Evolutionary conservation across 2,329 filamentous ascomycete genomes (phyloP).

Genomic region (Fusarium anguioides): DNA sequence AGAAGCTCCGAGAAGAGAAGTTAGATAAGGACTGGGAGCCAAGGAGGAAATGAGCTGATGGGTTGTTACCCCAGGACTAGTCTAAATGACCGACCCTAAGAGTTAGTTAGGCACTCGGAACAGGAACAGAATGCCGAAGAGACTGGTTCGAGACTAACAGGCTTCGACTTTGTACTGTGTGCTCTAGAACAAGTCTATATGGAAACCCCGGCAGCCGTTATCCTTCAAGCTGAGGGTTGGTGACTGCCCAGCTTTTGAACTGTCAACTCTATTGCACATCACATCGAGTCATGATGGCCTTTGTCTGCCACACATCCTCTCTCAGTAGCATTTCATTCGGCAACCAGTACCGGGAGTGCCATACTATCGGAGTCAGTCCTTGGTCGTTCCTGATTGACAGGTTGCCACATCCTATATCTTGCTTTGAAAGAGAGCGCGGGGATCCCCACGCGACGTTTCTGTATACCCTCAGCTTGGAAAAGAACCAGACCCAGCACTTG

Average conservation of each 20-base stretch:
- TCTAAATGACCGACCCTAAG: neutral
- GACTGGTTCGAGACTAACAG: neutral
- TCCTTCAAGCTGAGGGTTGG: conserved; percentile 1
- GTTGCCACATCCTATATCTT: neutral
- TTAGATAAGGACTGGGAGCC: conserved; percentile 13
- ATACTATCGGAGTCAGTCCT: conserved; percentile 3
- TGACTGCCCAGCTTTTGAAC: neutral
- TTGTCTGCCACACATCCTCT: conserved; percentile 8
- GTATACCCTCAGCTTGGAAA: neutral
- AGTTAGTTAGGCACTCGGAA: neutral
- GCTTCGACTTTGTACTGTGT: neutral
- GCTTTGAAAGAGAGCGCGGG: neutral
- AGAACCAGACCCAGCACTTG: conserved; percentile 4
- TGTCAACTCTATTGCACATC: neutral
- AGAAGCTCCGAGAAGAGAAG: conserved; percentile 26
- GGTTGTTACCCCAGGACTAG: neutral
- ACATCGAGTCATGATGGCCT: conserved; percentile 13
- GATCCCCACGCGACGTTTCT: neutral
- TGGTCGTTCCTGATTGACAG: neutral
- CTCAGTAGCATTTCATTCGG: neutral
- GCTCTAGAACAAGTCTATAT: neutral
- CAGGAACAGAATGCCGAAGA: neutral
- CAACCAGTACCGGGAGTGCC: neutral
- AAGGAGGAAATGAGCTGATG: neutral
- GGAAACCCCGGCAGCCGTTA: neutral